Conservation (phyloP, 2,329 filamentous ascomycete genomes). For the Lasiodiplodia theobromae region DNA sequence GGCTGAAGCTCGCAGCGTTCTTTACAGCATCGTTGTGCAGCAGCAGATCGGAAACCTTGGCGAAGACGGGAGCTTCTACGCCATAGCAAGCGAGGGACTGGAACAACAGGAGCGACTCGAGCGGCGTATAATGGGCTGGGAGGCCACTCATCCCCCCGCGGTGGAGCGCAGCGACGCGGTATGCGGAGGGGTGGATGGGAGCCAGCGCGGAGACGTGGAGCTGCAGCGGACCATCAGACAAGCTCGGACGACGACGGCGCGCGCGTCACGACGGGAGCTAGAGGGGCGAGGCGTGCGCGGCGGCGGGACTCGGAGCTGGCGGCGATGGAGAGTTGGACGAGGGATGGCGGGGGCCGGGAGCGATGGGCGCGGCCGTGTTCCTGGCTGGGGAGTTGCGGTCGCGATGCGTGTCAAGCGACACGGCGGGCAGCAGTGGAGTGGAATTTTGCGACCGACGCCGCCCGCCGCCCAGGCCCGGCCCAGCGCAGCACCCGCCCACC, state of each 20-base stretch:
- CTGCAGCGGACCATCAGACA: slow-evolving; percentile 33
- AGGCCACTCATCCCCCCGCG: slow-evolving; percentile 63
- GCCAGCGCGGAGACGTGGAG: slow-evolving; percentile 44
- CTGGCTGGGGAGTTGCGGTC: slow-evolving; percentile 12
- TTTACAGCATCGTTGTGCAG: slow-evolving; percentile 76
- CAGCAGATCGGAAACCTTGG: slow-evolving; percentile 75
- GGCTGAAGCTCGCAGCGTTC: slow-evolving; percentile 74
- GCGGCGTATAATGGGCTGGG: slow-evolving; percentile 75
- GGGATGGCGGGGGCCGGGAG: slow-evolving; percentile 19
- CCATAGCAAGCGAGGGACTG: slow-evolving; percentile 77
- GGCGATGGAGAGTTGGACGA: slow-evolving; percentile 15
- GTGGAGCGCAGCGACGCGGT: slow-evolving; percentile 29
- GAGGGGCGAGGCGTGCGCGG: neutral
- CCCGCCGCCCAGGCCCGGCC: neutral
- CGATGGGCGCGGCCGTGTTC: slow-evolving; percentile 24
- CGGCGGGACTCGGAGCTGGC: neutral
- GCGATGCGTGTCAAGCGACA: slow-evolving; percentile 22
- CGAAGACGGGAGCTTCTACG: slow-evolving; percentile 70
- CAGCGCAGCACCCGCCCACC: neutral
- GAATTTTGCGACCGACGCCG: slow-evolving; percentile 21
- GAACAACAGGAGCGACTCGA: slow-evolving; percentile 87
- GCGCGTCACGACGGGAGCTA: slow-evolving; percentile 15
- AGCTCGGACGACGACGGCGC: slow-evolving; percentile 25
- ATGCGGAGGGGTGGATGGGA: slow-evolving; percentile 43
- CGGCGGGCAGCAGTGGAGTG: slow-evolving; percentile 11